A percentile compares a stretch with the other conserved stretches of the same genome.
Evolutionary conservation across 495 filamentous ascomycete genomes (phyloP).

Genomic region (Neurospora sp.): DNA sequence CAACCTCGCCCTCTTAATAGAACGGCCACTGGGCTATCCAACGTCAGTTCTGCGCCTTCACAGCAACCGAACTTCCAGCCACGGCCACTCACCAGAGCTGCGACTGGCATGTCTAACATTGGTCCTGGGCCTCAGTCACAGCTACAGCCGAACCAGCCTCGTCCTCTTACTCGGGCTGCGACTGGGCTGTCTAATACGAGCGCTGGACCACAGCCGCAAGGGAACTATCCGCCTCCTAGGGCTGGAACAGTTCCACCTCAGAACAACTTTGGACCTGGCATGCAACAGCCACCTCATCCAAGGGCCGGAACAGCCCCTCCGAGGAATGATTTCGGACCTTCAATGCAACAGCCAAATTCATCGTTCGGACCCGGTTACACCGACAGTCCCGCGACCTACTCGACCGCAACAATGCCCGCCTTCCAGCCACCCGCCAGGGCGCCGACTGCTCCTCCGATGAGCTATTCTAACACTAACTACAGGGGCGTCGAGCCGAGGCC

Average conservation of each 20-base stretch:
- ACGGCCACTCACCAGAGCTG: constrained; percentile 31
- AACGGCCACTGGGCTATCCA: not conserved
- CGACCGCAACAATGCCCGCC: constrained; percentile 22
- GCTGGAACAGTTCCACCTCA: constrained; percentile 7
- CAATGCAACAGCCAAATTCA: constrained; percentile 13
- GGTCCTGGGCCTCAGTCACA: constrained; percentile 21
- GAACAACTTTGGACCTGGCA: not conserved
- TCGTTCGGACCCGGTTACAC: constrained; percentile 13
- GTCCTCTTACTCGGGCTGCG: not conserved
- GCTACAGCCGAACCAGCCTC: not conserved
- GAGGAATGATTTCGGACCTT: constrained; percentile 4
- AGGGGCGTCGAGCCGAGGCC: constrained; percentile 14
- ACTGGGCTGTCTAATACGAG: not conserved
- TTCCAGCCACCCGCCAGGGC: constrained; percentile 23
- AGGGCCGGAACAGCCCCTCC: constrained; percentile 1
- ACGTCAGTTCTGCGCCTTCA: not conserved
- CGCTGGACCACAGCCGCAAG: not conserved
- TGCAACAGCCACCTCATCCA: constrained; percentile 6
- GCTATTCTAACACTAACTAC: constrained; percentile 12
- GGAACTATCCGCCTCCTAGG: not conserved
- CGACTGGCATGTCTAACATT: constrained; percentile 44
- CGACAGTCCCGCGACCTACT: constrained; percentile 23
- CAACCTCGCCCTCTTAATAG: not conserved
- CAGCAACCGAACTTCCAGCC: not conserved
- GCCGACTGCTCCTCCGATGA: constrained; percentile 13